Evolutionary conservation across 2,329 filamentous ascomycete species (phyloP).

Genomic region (Trichoderma atrobrunneum): DNA sequence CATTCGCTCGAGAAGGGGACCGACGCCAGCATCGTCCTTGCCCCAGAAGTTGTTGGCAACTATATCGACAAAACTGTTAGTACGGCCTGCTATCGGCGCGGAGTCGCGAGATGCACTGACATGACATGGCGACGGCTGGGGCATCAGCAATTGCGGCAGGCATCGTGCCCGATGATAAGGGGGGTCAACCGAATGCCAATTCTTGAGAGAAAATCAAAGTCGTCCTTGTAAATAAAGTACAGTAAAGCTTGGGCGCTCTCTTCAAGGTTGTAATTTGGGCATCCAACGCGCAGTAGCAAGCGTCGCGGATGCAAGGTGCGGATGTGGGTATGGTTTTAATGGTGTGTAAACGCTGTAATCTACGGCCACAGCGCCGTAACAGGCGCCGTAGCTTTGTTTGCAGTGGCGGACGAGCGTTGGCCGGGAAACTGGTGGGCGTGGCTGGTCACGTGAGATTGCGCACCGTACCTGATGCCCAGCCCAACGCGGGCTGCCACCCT

Average conservation of each 20-base stretch:
- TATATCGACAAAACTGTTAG: slow-evolving; percentile 35
- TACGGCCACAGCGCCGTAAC: background rate
- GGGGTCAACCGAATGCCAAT: background rate
- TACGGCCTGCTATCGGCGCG: background rate
- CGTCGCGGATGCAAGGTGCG: slow-evolving; percentile 7
- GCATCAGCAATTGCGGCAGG: slow-evolving; percentile 59
- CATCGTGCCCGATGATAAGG: slow-evolving; percentile 43
- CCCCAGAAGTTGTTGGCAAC: slow-evolving; percentile 99
- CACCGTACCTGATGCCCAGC: slow-evolving; percentile 6
- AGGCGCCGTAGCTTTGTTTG: slow-evolving; percentile 7
- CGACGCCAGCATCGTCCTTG: slow-evolving; percentile 95
- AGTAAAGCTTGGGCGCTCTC: background rate
- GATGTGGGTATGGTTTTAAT: background rate
- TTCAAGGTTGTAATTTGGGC: background rate
- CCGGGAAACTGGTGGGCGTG: slow-evolving; percentile 20
- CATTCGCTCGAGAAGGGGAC: slow-evolving; percentile 90
- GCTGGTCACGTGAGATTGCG: slow-evolving; percentile 16
- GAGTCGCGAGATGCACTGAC: slow-evolving; percentile 40
- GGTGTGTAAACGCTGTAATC: background rate
- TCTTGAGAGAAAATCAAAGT: background rate
- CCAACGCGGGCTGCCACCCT: slow-evolving; percentile 17
- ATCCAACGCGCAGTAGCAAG: background rate
- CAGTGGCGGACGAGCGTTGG: slow-evolving; percentile 20
- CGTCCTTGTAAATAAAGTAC: background rate
- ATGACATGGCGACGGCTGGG: slow-evolving; percentile 66